These are phyloP conservation scores for Selenicereus undatus DNA, from an alignment of 148 eudicot genomes.

Conservation along the genomic window DNA sequence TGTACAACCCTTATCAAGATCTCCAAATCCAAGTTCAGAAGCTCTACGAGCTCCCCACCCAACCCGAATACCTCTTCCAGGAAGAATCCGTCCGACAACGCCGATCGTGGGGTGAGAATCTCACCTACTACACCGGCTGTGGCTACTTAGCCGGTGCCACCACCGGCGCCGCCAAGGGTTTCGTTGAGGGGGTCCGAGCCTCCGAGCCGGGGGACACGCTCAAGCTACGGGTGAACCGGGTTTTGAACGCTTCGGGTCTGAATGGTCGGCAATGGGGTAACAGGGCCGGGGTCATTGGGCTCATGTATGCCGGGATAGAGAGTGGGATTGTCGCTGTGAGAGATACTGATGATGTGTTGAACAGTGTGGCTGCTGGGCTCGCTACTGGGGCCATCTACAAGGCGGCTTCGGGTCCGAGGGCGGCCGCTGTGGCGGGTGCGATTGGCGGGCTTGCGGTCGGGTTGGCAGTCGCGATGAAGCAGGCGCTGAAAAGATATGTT, in stretches of 20 bases:
- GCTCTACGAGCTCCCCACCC: constrained; percentile 73
- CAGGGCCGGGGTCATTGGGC: constrained; percentile 65
- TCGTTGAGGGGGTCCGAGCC: constrained; percentile 45
- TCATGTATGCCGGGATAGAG: constrained; percentile 78
- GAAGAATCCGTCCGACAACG: constrained; percentile 71
- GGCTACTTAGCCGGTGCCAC: constrained; percentile 60
- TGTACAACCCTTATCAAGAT: constrained; percentile 78
- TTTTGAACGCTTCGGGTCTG: constrained; percentile 60
- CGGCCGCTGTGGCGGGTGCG: constrained; percentile 87
- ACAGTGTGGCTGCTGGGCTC: constrained; percentile 81
- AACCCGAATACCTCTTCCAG: constrained; percentile 75
- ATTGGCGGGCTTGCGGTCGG: constrained; percentile 80
- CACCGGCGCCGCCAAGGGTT: constrained; percentile 58
- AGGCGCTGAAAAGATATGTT: constrained; percentile 56
- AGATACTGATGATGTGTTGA: constrained; percentile 70
- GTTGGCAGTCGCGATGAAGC: constrained; percentile 60
- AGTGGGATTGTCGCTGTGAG: constrained; percentile 64
- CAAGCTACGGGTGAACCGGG: constrained; percentile 63
- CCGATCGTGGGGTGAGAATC: constrained; percentile 86
- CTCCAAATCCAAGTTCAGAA: constrained; percentile 54
- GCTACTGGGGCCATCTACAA: constrained; percentile 72
- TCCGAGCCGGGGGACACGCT: constrained; percentile 54
- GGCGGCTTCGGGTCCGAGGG: constrained; percentile 76
- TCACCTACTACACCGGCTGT: constrained; percentile 83
- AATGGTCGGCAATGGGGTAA: constrained; percentile 70